Percentiles rank a stretch among this genome's conserved stretches.
Evolutionary conservation across 495 filamentous ascomycete genomes (phyloP).

Genomic region (Penicillium pulvis): DNA sequence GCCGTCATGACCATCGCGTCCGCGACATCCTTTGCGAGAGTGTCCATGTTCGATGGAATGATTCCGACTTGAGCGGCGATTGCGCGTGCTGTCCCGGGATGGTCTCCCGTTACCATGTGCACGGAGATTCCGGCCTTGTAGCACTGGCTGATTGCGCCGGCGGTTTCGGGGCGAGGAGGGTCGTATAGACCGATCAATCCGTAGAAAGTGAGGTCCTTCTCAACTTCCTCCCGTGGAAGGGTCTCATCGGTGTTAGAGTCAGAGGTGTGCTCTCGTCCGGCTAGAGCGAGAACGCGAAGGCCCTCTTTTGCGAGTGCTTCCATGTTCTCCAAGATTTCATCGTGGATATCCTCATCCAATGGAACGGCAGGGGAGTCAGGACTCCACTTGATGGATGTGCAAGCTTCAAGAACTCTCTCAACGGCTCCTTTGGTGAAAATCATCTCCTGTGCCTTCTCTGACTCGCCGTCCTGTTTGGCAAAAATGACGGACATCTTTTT

Average conservation of each 20-base stretch:
- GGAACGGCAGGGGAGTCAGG: constrained; percentile 36
- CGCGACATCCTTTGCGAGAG: constrained; percentile 54
- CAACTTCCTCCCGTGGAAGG: constrained; percentile 58
- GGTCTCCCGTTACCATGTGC: constrained; percentile 75
- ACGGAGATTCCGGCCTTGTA: constrained; percentile 71
- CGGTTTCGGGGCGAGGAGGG: constrained; percentile 61
- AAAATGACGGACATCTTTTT: constrained; percentile 73
- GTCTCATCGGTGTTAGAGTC: constrained; percentile 29
- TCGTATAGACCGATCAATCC: constrained; percentile 75
- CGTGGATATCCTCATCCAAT: constrained; percentile 44
- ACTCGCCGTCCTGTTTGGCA: constrained; percentile 30
- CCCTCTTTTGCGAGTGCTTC: constrained; percentile 63
- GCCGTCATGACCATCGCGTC: constrained; percentile 73
- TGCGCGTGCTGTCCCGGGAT: constrained; percentile 63
- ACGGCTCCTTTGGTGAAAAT: constrained; percentile 81
- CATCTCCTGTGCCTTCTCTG: constrained; percentile 34
- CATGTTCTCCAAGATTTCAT: constrained; percentile 64
- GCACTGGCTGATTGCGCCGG: constrained; percentile 59
- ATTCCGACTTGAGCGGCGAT: constrained; percentile 70
- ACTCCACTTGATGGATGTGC: constrained; percentile 52
- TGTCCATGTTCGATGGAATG: constrained; percentile 55
- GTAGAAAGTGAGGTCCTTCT: constrained; percentile 60
- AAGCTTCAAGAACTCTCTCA: constrained; percentile 74
- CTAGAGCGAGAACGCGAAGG: constrained; percentile 65
- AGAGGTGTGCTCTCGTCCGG: constrained; percentile 45